Evolutionary conservation across 2,329 filamentous ascomycete genomes (phyloP), one percentile per base, ranked within the genome.

Genomic region (Cytospora leucostoma): DNA sequence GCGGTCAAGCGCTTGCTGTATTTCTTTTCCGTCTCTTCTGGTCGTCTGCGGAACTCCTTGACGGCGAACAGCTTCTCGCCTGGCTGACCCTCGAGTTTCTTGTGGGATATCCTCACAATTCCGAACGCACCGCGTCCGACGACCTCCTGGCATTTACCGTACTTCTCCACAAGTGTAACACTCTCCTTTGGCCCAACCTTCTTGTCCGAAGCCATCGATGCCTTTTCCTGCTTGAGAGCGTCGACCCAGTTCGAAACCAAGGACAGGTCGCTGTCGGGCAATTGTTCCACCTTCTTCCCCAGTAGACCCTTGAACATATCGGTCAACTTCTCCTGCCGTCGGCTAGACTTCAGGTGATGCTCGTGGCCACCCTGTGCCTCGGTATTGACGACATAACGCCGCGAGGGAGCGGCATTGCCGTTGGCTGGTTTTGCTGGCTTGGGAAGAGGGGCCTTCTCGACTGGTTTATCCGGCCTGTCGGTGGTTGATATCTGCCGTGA

Each of bases 1-100:
- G 94, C 93, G 1, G 95, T 98, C 59, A 99, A 83, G 33, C 95
- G 90, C 76, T 98, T 99, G 82, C 95, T 96, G 76, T 98, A 99
- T 74, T 96, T 96, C 80, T 97, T 97, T 70, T 93, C 89, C 15
- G 92, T 96, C 77, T 99, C 95, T 71, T 97, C 92, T 1, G 94
- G 93, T 56, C 93, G 87, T 68, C 94, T 90, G 64, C 94, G 92
- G 79, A 99, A 99, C 76, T 99, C 95, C 78, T 99, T 99, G 73
- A 99, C 94, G 44, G 95, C 95, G 73, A 95, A 99, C 11, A 99
- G 84, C 78, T 96, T 93, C 78, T 98, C 95, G 63, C 84, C 81
- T 70, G 85, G 88, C 70, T 92, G 90, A 71, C 88, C 91, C 15
- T 92, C 90, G 65, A 96, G 84, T 66, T 92, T 89, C 79, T 99